Evolutionary conservation across 768 basidiomycete species (phyloP), one percentile per base, ranked within the genome.

Genomic region (Zangia roseola): DNA sequence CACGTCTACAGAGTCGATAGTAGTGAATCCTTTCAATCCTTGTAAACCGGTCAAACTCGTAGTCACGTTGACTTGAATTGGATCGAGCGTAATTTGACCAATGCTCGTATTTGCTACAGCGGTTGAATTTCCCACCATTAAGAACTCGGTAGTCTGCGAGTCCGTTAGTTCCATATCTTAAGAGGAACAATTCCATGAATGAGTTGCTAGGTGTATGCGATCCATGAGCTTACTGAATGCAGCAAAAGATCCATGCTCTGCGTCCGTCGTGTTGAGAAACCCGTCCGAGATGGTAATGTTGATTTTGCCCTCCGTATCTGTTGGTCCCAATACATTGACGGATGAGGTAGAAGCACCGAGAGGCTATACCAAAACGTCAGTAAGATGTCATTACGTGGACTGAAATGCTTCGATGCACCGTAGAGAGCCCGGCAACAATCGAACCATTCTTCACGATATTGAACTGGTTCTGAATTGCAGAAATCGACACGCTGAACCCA

Each of bases 1-100:
- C 2, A 89, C 82, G 60, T 89, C 86, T 16, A 89, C 84, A 13
- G 59, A 68, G 21, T 74, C 67, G 46, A 89, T 85, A 7, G 68
- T 69, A 9, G 78, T 81, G 56, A 75, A 65, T 10, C 76, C 78
- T 37, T 82, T 74, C 35, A 88, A 64, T 24, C 86, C 85, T 57
- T 75, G 74, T 12, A 89, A 64, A 26, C 87, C 87, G 19, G 72
- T 67, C 40, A 89, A 65, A 14, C 69, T 72, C 5, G 83, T 81
- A 7, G 83, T 72, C 3, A 88, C 86, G 53, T 87, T 80, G 61
- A 89, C 84, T 48, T 79, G 79, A 63, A 89, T 88, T 6, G 83
- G 76, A 60, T 85, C 77, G 8, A 89, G 73, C n/a, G 78, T 81
- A 48, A 89, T 79, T 55, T 78, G 71, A 33, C 86, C 86, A 45